These are phyloP conservation scores for Deinandra increscens DNA, from an alignment of 129 eudicot species.

Conservation along the genomic window DNA sequence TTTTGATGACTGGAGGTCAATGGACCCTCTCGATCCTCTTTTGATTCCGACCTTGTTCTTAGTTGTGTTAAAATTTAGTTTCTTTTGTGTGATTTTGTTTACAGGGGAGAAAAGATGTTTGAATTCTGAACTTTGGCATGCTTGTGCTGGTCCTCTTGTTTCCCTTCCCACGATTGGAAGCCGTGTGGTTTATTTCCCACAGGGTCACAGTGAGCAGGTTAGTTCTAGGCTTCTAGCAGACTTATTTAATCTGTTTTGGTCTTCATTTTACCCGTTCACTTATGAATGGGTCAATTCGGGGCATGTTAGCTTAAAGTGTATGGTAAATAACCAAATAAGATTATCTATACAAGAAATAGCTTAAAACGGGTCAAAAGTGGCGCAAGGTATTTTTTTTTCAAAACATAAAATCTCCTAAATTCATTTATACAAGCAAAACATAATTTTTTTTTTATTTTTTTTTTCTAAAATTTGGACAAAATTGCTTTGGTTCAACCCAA, in stretches of 20 bases:
- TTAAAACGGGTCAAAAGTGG: too few relatives aligned
- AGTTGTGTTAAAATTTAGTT: neutral
- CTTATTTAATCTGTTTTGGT: neutral
- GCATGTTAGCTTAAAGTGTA: neutral
- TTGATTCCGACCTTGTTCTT: neutral
- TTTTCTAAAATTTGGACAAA: neutral
- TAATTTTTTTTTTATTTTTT: too few relatives aligned
- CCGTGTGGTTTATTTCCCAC: conserved; percentile 91
- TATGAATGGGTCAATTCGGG: neutral
- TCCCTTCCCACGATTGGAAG: conserved; percentile 84
- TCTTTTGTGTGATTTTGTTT: conserved; percentile 19
- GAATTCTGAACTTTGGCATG: conserved; percentile 96
- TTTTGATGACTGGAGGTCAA: too few relatives aligned
- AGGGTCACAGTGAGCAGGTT: conserved; percentile 98
- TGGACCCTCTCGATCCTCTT: too few relatives aligned
- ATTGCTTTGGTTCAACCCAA: neutral
- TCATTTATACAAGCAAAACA: too few relatives aligned
- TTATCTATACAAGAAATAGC: too few relatives aligned
- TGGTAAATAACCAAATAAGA: neutral
- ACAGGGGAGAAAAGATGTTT: conserved; percentile 84
- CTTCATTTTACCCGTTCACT: neutral
- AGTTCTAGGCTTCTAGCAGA: conserved; percentile 12
- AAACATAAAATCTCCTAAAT: too few relatives aligned
- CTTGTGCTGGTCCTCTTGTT: conserved; percentile 95
- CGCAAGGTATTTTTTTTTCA: too few relatives aligned